Evolutionary conservation across 176 grass and related monocot species (phyloP).

Genomic region (Phoenix roebelenii): DNA sequence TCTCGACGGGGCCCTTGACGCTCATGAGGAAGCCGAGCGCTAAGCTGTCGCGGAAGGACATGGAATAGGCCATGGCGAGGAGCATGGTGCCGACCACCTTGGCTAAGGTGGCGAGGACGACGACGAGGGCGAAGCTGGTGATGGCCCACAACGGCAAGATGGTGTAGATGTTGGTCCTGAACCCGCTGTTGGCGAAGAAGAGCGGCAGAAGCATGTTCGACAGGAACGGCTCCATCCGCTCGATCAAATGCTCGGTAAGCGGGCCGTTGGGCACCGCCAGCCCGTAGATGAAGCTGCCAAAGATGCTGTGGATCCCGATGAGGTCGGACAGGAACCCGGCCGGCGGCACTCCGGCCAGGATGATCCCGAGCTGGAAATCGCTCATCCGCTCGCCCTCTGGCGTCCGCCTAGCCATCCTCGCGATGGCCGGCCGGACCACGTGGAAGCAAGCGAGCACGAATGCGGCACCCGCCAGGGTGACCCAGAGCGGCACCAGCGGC

Average conservation of each 20-base stretch:
- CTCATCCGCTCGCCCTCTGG: background rate
- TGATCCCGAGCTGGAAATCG: background rate
- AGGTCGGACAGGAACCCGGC: background rate
- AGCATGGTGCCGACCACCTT: conserved; percentile 20
- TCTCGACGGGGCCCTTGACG: conserved; percentile 24
- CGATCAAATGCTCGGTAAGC: background rate
- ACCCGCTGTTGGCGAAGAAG: background rate
- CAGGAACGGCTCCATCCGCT: conserved; percentile 5
- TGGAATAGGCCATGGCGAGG: conserved; percentile 9
- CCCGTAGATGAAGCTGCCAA: conserved; percentile 4
- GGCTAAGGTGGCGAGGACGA: conserved; percentile 4
- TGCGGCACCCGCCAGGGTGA: background rate
- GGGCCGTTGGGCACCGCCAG: conserved; percentile 8
- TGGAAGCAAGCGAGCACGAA: background rate
- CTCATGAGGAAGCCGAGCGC: conserved; percentile 29
- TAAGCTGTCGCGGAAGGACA: conserved; percentile 21
- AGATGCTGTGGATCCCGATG: conserved; percentile 7
- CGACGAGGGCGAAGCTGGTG: background rate
- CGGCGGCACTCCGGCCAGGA: background rate
- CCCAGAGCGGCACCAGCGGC: conserved; percentile 1
- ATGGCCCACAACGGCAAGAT: background rate
- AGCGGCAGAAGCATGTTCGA: conserved; percentile 7
- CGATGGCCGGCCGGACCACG: background rate
- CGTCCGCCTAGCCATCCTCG: background rate
- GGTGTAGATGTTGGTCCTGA: background rate